phyloP scores from a whole-genome alignment of 2,329 filamentous ascomycete species.

The Claviceps quebecensis region DNA sequence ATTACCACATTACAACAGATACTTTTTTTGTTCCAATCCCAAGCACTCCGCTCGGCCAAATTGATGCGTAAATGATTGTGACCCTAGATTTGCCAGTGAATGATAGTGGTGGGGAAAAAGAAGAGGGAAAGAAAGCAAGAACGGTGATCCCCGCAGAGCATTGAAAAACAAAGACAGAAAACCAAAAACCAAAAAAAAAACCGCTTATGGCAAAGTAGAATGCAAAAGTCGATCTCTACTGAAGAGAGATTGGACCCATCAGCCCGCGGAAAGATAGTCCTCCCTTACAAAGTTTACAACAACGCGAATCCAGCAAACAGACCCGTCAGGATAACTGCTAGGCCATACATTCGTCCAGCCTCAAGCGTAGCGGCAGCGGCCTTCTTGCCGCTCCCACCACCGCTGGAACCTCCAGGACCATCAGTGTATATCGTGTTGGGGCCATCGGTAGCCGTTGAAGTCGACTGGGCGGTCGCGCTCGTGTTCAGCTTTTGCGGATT shows the following conservation, averaged over 20 bases:
- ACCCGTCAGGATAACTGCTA: slow-evolving; percentile 23
- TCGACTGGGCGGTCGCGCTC: slow-evolving; percentile 17
- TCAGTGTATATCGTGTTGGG: slow-evolving; percentile 9
- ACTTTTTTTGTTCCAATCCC: too few species aligned
- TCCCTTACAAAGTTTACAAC: slow-evolving; percentile 13
- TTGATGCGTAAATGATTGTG: background rate
- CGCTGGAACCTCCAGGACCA: slow-evolving; percentile 6
- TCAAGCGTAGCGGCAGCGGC: slow-evolving; percentile 19
- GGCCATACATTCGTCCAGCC: slow-evolving; percentile 22
- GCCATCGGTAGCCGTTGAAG: slow-evolving; percentile 24
- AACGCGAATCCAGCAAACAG: slow-evolving; percentile 28
- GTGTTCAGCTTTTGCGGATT: slow-evolving; percentile 24
- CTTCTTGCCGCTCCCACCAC: slow-evolving; percentile 12
- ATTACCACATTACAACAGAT: background rate
- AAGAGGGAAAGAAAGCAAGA: background rate
- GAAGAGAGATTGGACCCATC: too few species aligned
- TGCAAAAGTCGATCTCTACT: background rate
- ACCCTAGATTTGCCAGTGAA: background rate
- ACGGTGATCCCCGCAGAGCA: background rate
- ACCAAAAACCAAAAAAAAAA: too few species aligned
- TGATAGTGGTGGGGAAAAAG: background rate
- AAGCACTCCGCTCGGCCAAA: background rate
- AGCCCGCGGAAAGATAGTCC: background rate
- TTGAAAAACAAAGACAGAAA: background rate
- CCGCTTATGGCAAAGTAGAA: background rate